A percentile compares a stretch with the other conserved stretches of the same genome.
phyloP scores from a whole-genome alignment of 192 early-diverging fungal genomes.

The Paraglomus occultum region DNA sequence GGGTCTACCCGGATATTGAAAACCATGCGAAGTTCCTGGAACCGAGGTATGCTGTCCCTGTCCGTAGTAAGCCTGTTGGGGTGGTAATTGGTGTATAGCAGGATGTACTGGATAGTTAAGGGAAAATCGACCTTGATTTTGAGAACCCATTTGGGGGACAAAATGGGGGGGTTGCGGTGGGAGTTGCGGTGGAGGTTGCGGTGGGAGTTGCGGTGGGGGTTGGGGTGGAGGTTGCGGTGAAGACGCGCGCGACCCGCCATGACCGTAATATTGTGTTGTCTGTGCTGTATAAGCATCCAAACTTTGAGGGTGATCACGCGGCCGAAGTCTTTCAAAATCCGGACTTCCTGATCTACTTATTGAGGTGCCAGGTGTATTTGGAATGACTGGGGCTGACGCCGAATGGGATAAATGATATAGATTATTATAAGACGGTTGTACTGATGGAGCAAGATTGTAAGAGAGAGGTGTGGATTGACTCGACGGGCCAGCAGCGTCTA shows the following conservation, averaged over 20 bases:
- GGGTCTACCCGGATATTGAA: no score
- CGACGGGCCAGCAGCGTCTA: no score
- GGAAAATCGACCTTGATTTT: background rate
- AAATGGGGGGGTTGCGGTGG: background rate
- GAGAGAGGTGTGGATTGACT: no score
- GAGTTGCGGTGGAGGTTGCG: background rate
- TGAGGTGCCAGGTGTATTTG: background rate
- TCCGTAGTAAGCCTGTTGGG: background rate
- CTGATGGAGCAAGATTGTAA: no score
- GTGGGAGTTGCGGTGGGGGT: background rate
- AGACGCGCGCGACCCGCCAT: background rate
- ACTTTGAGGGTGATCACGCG: slow-evolving; percentile 16
- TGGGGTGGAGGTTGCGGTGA: background rate
- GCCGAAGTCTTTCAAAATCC: background rate
- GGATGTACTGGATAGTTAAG: background rate
- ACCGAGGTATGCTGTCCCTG: no score
- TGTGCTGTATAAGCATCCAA: background rate
- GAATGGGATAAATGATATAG: no score
- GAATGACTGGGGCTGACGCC: no score
- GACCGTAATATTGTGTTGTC: background rate
- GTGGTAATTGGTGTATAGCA: background rate
- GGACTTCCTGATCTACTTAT: slow-evolving; percentile 17
- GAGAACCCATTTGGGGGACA: background rate
- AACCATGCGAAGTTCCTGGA: no score
- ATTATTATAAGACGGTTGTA: no score